Base-by-base conservation (phyloP, 768 basidiomycete genomes). In the Suillus bovinus region DNA sequence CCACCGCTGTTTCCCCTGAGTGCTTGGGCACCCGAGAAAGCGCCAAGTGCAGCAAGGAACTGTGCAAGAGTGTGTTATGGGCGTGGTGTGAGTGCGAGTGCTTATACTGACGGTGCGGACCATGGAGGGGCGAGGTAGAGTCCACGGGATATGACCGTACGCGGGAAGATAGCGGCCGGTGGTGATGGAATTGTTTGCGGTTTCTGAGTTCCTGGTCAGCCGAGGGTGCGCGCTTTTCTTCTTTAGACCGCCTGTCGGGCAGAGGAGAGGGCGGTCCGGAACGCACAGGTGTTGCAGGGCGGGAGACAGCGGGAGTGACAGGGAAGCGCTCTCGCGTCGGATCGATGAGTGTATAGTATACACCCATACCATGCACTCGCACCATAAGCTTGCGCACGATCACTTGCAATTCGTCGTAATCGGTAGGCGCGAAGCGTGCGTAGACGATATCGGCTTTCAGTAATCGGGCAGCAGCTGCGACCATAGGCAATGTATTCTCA, bases 301-400 rank as follows among this genome's bases (percentile, higher is more conserved):
- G 55, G 5, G 80, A 81, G 0, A 74, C 69, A 5, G 65, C 71
- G 16, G 85, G 84, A 0, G 84, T 83, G 0, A 74, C 67, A 2
- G 83, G 83, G 66, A 89, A 90, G 59, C 72, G 79, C 67, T 87
- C 84, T 46, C 85, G 73, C 22, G 80, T 81, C 0, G 87, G 84
- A 64, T 91, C 87, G 11, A 89, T 81, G n/a, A 91, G 69, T 0
- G 72, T 73, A 63, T 87, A 90, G 68, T 88, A 91, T 42, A 82
- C 71, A 22, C 73, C 76, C 80, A 91, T 79, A 20, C 90, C 90
- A 64, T 86, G 79, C n/a, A 83, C 81, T 9, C 86, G 77, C 13
- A 82, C 84, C 5, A 81, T 79, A 64, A 90, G 77, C 4, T 82
- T 75, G 47, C 86, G 77, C 17, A 78, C 77, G 8, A 82, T 68